Base-by-base conservation (phyloP, 345 rosid genomes). In the Populus nigra region DNA sequence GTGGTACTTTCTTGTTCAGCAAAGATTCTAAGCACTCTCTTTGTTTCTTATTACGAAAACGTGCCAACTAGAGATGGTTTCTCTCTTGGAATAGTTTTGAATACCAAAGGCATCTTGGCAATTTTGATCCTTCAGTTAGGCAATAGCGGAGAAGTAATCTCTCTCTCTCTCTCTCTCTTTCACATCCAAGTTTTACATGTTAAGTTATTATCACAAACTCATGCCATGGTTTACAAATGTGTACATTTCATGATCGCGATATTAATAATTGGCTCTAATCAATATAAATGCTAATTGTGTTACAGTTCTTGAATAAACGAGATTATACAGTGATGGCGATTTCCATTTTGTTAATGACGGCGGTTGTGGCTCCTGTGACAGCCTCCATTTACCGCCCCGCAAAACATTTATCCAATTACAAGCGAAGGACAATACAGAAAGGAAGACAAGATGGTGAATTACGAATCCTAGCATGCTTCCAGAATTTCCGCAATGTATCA, bases 391-490 rank as follows among this genome's bases (percentile, higher is more conserved):
- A 84, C 84, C 73, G 76, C 22, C 86, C 88, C 6, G 57, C 82
- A 53, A 88, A 75, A 59, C 78, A 77, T 20, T 23, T 73, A 8
- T 43, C 33, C 22, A 81, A 78, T 17, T 82, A 76, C 79, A 75
- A 83, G 78, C 59, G 61, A 36, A 86, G 92, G 25, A 87, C 89
- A 33, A 71, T 92, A 70, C 90, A 86, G 27, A 81, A 79, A 59
- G 72, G 69, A 5, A 83, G 84, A 83, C 80, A 79, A 1, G 86
- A 86, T 59, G 39, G 73, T 0, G 89, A 88, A 38, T 87, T 91
- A 22, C 84, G 90, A 22, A 85, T 91, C 62, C 83, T 92, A 1
- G 84, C 88, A 18, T 90, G 97, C 53, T 73, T 91, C 62, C 88
- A 92, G 62, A 69, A 79, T 38, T 63, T 68, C 2, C 80, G 73